Percentiles rank a stretch among this genome's conserved stretches.
Conservation (phyloP, 768 basidiomycete genomes). For the Sporobolomyces roseus region DNA sequence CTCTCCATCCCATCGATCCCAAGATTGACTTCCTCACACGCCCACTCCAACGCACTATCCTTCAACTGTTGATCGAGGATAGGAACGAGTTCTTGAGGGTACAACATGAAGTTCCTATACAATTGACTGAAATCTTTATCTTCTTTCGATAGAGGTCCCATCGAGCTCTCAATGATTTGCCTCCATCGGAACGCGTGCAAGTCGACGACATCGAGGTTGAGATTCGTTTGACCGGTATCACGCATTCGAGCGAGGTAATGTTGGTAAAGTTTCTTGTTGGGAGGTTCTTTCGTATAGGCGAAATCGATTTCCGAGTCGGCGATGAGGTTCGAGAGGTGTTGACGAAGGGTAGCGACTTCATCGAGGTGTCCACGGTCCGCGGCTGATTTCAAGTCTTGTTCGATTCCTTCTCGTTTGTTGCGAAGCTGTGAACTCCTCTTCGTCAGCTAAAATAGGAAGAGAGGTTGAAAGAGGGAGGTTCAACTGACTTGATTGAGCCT, state of each 20-base stretch:
- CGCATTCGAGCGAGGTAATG: constrained; percentile 77
- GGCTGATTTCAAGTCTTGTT: constrained; percentile 34
- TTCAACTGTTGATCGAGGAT: constrained; percentile 95
- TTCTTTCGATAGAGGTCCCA: constrained; percentile 68
- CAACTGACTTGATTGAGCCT: constrained; percentile 47
- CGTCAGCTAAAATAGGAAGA: constrained; percentile 22
- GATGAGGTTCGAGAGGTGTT: constrained; percentile 44
- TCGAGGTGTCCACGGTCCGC: constrained; percentile 36
- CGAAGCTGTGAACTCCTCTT: constrained; percentile 56
- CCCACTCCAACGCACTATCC: constrained; percentile 82
- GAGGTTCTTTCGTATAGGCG: constrained; percentile 40
- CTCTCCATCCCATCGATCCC: constrained; percentile 54
- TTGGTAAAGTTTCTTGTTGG: constrained; percentile 61
- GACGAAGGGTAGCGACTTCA: constrained; percentile 47
- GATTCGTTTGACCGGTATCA: constrained; percentile 66
- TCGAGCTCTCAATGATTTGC: constrained; percentile 19
- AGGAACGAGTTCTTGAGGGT: constrained; percentile 94
- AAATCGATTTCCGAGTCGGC: constrained; percentile 31
- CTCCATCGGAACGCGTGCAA: constrained; percentile 63
- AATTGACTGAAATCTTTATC: constrained; percentile 50
- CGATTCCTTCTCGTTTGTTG: constrained; percentile 53
- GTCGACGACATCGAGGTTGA: constrained; percentile 86
- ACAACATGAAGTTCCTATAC: constrained; percentile 76
- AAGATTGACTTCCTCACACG: constrained; percentile 61
- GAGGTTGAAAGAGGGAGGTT: constrained; percentile 43